Conservation (phyloP, 768 basidiomycete species). For the Mycena rosella region DNA sequence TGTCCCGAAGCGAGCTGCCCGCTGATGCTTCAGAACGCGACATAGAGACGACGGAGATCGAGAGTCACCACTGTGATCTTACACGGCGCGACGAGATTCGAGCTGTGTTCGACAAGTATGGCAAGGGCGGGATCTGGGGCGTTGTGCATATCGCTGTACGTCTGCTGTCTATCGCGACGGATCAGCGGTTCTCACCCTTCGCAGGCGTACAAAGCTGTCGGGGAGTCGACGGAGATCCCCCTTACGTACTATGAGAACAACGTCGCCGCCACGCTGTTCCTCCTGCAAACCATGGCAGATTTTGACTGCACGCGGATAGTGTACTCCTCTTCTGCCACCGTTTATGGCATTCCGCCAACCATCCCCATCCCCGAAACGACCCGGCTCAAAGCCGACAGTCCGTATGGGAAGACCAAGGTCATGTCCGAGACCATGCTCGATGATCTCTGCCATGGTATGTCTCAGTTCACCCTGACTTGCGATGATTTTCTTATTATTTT, state of each 20-base stretch:
- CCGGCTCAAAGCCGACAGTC: slow-evolving; percentile 87
- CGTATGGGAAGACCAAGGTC: slow-evolving; percentile 96
- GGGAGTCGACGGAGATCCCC: slow-evolving; percentile 95
- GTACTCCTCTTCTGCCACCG: slow-evolving; percentile 98
- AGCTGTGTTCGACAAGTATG: slow-evolving; percentile 85
- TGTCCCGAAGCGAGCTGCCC: slow-evolving; percentile 83
- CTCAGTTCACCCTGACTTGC: background rate
- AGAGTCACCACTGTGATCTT: slow-evolving; percentile 79
- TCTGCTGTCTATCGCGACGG: slow-evolving; percentile 35
- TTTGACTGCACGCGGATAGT: slow-evolving; percentile 90
- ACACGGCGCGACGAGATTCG: slow-evolving; percentile 79
- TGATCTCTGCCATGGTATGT: slow-evolving; percentile 85
- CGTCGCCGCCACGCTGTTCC: slow-evolving; percentile 87
- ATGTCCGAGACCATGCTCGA: slow-evolving; percentile 93
- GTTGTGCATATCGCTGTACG: slow-evolving; percentile 94
- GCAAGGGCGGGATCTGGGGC: slow-evolving; percentile 94
- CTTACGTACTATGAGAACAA: slow-evolving; percentile 96
- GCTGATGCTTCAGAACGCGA: slow-evolving; percentile 74
- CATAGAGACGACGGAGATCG: slow-evolving; percentile 79
- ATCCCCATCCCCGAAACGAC: slow-evolving; percentile 97
- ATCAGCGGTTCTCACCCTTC: slow-evolving; percentile 3
- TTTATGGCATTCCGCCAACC: slow-evolving; percentile 92
- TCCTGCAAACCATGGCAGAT: slow-evolving; percentile 89
- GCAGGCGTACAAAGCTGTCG: slow-evolving; percentile 97
- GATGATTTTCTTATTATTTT: slow-evolving; percentile 30